A percentile compares a stretch with the other conserved stretches of the same genome.
phyloP scores from a whole-genome alignment of 2,329 filamentous ascomycete genomes.

The Aureobasidium zeae region DNA sequence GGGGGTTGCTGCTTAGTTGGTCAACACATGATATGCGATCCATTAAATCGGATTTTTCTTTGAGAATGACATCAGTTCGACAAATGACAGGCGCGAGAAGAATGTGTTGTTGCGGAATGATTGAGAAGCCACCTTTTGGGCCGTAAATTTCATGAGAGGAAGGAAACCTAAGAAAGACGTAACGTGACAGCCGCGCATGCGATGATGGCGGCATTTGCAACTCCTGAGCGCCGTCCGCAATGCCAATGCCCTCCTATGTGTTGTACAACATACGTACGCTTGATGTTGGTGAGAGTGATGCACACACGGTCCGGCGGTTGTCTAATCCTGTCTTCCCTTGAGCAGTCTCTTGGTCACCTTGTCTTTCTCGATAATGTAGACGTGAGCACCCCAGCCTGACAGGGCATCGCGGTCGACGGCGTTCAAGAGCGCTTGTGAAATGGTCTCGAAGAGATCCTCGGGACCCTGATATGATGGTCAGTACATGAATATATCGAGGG shows the following conservation, averaged over 20 bases:
- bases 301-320: neutral
- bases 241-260: slow-evolving; percentile 11
- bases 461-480: slow-evolving; percentile 52
- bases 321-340: slow-evolving; percentile 83
- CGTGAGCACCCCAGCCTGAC: slow-evolving; percentile 95
- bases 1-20: too few relatives aligned
- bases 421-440: slow-evolving; percentile 90
- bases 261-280: slow-evolving; percentile 13
- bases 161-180: slow-evolving; percentile 16
- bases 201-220: slow-evolving; percentile 11
- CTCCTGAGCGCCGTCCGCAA: slow-evolving; percentile 16
- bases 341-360: slow-evolving; percentile 98
- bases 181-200: slow-evolving; percentile 13
- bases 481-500: neutral
- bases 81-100: too few relatives aligned
- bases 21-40: too few relatives aligned
- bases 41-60: too few relatives aligned
- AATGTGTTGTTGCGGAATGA: neutral
- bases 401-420: slow-evolving; percentile 94
- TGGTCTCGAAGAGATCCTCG: slow-evolving; percentile 95
- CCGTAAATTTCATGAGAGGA: slow-evolving; percentile 15
- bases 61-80: too few relatives aligned
- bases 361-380: slow-evolving; percentile 99
- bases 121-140: slow-evolving; percentile 12
- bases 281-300: neutral